Base-by-base conservation (phyloP, 1,139 yeast genomes). In the Suhomyces kunorum region DNA sequence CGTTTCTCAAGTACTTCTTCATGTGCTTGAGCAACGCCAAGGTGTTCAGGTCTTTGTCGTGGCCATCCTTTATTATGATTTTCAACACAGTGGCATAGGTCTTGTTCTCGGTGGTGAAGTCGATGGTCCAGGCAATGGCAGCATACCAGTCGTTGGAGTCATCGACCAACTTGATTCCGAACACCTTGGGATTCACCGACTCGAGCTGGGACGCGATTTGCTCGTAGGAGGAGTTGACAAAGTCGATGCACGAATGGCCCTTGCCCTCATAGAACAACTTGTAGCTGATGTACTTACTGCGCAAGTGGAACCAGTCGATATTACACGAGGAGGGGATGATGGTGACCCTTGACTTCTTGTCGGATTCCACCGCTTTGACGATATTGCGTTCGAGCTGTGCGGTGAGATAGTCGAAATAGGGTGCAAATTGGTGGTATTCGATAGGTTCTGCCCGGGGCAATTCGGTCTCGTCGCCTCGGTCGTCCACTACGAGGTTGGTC, bases 291-390 rank as follows among this genome's bases (percentile, higher is more conserved):
- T 55, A 70, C 42, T 71, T 72, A 20, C 70, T 55, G 44, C 77
- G 56, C 36, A 71, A 55, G 44, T 72, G 77, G 48, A 68, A 71
- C 78, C 78, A 72, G 53, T 71, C 75, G 8, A 68, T 51, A 17
- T 58, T 45, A 28, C 61, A 63, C 9, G 65, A 45, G 8, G 59
- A 50, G 2, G 74, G 71, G 12, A 45, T 47, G 11, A 68, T 39
- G 11, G 66, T 40, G 3, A 71, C 61, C 23, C 75, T 52, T 2
- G 64, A 36, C 32, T 54, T 60, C 29, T 56, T 58, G 45, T 68
- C 74, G 2, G 42, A 18, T 14, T 40, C 35, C 1, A 61, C 66
- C 19, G 50, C 45, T 0, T 36, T 38, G 5, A 42, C 31, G 12
- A 66, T 44, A 1, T 54, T 49, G 5, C 45, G 29, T 9, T 51